A percentile compares a stretch with the other conserved stretches of the same genome.
Evolutionary conservation across 352 stramenopile species (phyloP).

Genomic region (Globisporangium iwayamae): DNA sequence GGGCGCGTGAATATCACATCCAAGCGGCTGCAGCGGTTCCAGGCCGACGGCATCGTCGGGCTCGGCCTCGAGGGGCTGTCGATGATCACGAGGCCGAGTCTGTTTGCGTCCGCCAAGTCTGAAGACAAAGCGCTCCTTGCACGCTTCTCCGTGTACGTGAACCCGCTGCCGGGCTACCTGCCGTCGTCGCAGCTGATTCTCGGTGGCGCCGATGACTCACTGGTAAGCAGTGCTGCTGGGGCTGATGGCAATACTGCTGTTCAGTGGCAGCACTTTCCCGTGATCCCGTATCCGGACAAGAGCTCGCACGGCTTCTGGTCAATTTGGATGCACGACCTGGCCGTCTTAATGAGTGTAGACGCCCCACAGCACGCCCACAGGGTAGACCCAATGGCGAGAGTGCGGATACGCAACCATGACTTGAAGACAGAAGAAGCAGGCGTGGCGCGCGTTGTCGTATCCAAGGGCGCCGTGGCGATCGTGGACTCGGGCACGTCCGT

Average conservation of each 20-base stretch:
- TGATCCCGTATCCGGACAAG: constrained; percentile 35
- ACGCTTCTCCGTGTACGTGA: constrained; percentile 69
- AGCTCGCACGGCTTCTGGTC: constrained; percentile 52
- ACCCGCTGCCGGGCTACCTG: constrained; percentile 35
- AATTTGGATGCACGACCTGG: constrained; percentile 37
- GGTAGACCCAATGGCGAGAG: neutral
- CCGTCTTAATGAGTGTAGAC: constrained; percentile 14
- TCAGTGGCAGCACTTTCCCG: constrained; percentile 48
- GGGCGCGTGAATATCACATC: constrained; percentile 44
- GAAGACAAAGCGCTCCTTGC: constrained; percentile 23
- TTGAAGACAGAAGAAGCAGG: neutral
- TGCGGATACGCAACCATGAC: neutral
- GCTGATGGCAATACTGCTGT: neutral
- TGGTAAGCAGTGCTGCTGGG: constrained; percentile 15
- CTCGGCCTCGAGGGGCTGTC: constrained; percentile 52
- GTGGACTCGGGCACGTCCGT: constrained; percentile 70
- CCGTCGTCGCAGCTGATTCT: constrained; percentile 56
- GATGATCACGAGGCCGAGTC: constrained; percentile 47
- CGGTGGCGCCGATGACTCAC: constrained; percentile 40
- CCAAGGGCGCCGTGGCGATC: constrained; percentile 32
- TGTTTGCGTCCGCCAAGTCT: constrained; percentile 22
- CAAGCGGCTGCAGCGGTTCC: constrained; percentile 43
- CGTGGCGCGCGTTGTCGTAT: neutral
- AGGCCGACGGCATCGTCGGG: constrained; percentile 63
- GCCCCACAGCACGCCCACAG: neutral